Base-by-base conservation (phyloP, 192 early-diverging fungal species). In the Coemansia sp. region DNA sequence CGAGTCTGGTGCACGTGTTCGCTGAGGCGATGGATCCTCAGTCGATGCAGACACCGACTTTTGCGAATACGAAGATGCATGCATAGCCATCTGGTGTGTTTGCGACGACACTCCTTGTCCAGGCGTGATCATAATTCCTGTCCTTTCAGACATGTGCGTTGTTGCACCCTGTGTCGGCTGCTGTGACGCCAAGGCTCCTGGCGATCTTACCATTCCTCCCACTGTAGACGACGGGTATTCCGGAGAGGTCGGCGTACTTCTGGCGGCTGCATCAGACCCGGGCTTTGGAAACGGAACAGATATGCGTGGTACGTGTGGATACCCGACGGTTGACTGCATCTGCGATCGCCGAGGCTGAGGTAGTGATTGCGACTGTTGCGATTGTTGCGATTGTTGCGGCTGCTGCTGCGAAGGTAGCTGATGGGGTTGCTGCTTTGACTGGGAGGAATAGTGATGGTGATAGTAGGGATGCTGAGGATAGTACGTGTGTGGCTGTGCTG, bases 11-110 rank as follows among this genome's bases (percentile, higher is more conserved):
- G 48, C 33, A 29, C 51, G 64, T 34, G 48, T 45, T 20, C 51
- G 56, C n/a, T 64, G 64, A 3, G 72, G 72, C 6, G 71, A 68
- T 7, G 72, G 62, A 3, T 68, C 50, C 18, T 74, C 77, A 7
- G 71, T 65, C 5, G 71, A 69, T 33, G 67, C 67, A 7, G 76
- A 69, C 5, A 40, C 25, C 6, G 67, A 38, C 2, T 59, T 45
- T 17, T 52, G 40, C 42, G 59, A 38, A 29, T 55, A 42, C 29
- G 51, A 20, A 29, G 60, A 45, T 5, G 42, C 42, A 52, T 36
- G 49, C 33, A 25, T 57, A 7, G 22, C 31, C 3, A 57, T 48
- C 1, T 28, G 65, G n/a, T 36, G 55, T 18, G 57, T 48, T 2
- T 36, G 36, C 29, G 60, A 28, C 14, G 45, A 7, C n/a, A 20